Conservation (phyloP, 2,329 filamentous ascomycete species). For the Aspergillus vadensis region DNA sequence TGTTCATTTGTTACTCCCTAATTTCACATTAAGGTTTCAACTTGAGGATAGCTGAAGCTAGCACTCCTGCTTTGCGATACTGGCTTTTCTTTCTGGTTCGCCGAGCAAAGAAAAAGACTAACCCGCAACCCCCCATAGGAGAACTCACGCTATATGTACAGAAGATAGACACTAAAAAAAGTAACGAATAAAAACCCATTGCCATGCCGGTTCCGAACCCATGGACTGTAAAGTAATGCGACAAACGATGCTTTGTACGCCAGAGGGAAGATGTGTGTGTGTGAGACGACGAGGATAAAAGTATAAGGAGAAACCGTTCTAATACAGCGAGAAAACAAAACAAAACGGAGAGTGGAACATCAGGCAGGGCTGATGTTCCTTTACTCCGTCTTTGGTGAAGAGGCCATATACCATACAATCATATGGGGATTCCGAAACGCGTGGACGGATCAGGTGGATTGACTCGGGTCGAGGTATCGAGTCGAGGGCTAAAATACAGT, state of each 20-base stretch:
- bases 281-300: constrained; percentile 25
- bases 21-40: constrained; percentile 34
- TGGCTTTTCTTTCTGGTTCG: no score
- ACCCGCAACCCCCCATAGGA: constrained; percentile 18
- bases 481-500: constrained; percentile 22
- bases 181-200: constrained; percentile 38
- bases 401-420: constrained; percentile 27
- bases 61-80: constrained; percentile 1
- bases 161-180: constrained; percentile 36
- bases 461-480: constrained; percentile 15
- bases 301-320: constrained; percentile 37
- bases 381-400: constrained; percentile 30
- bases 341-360: constrained; percentile 28
- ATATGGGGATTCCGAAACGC: constrained; percentile 25
- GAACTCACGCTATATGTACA: constrained; percentile 47
- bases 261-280: constrained; percentile 46
- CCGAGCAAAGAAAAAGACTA: no score
- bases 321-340: constrained; percentile 36
- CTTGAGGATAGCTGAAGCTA: constrained; percentile 28
- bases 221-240: constrained; percentile 39
- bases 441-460: constrained; percentile 20
- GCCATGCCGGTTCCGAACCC: constrained; percentile 44
- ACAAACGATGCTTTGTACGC: constrained; percentile 45
- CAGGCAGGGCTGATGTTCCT: not conserved
- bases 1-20: constrained; percentile 18